Evolutionary conservation across 1,139 yeast species (phyloP), one percentile per base, ranked within the genome.

Genomic region (Torulaspora globosa): DNA sequence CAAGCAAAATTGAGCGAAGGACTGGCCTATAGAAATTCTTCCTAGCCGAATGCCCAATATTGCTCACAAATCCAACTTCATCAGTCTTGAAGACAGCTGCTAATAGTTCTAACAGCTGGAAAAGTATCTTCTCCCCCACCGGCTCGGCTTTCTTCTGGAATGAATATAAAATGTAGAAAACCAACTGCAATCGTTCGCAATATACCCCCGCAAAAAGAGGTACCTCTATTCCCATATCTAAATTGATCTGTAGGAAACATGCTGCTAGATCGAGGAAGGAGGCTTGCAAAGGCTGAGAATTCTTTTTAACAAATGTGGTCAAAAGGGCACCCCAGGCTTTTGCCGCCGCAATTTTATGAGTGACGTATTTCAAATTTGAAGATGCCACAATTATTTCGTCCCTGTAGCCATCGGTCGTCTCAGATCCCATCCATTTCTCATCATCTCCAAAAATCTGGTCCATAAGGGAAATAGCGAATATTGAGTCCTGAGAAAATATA

Each of bases 281-380:
- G 0, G 65, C 44, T 43, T 63, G 63, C 12, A 78, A 57, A 0
- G 63, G 58, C 3, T 57, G 57, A 36, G 54, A 59, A 12, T 60
- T 56, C 15, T 67, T 70, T 51, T 64, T 73, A 45, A 74, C 76
- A 53, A 76, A 76, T 0, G 94, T 79, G 0, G 94, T 82, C 26
- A 85, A 53, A 12, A 89, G 69, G 1, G 92, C 89, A 42, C 94
- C 90, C 75, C 85, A 81, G 0, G 95, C 78, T 58, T 82, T 82
- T 2, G 87, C 82, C 23, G 84, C 76, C 2, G 78, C 70, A 18
- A 82, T 71, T 59, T 88, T 96, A 1, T 92, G 76, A 43, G 80
- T 75, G 16, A 82, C 72, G 59, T 73, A 75, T 51, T 87, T 89
- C 37, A 80, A 62, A 55, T 83, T 82, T 36, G 81, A 67, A 51